A percentile compares a stretch with the other conserved stretches of the same genome.
phyloP scores from a whole-genome alignment of 2,329 filamentous ascomycete species.

The Penicillium thymicola region DNA sequence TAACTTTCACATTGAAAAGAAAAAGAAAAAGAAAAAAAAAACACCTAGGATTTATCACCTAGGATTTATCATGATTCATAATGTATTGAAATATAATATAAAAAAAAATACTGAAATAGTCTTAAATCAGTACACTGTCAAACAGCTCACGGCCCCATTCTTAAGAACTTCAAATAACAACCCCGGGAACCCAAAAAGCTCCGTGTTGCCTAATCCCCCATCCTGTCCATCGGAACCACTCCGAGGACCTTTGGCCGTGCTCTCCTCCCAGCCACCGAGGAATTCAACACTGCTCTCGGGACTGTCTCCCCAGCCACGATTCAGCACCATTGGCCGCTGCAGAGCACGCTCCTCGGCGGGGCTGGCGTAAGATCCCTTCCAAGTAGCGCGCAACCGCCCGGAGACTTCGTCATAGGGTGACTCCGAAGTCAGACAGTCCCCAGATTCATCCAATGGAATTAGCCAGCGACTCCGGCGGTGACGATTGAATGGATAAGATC shows the following conservation, averaged over 20 bases:
- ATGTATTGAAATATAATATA: constrained; percentile 4
- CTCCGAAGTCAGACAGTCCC: constrained; percentile 65
- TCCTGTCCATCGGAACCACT: constrained; percentile 43
- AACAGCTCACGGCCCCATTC: constrained; percentile 82
- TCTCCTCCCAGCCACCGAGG: constrained; percentile 82
- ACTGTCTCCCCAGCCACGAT: constrained; percentile 86
- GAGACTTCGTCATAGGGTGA: constrained; percentile 74
- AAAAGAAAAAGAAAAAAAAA: no score
- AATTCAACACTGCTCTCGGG: constrained; percentile 86
- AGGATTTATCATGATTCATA: constrained; percentile 4
- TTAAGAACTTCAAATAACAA: constrained; percentile 93
- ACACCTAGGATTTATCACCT: background rate
- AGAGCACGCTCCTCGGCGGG: constrained; percentile 52
- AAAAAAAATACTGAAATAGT: background rate
- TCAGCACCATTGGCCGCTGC: constrained; percentile 73
- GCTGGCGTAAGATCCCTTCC: constrained; percentile 63
- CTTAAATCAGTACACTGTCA: constrained; percentile 73
- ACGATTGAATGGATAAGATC: constrained; percentile 94
- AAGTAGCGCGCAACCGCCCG: constrained; percentile 62
- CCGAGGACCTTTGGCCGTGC: constrained; percentile 46
- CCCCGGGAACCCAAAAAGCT: constrained; percentile 89
- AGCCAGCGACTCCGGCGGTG: constrained; percentile 88
- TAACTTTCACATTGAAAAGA: background rate
- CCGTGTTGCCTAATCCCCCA: constrained; percentile 67
- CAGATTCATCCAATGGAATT: constrained; percentile 52